Evolutionary conservation across 2,329 filamentous ascomycete genomes (phyloP).

Genomic region (Diaporthe sp.): DNA sequence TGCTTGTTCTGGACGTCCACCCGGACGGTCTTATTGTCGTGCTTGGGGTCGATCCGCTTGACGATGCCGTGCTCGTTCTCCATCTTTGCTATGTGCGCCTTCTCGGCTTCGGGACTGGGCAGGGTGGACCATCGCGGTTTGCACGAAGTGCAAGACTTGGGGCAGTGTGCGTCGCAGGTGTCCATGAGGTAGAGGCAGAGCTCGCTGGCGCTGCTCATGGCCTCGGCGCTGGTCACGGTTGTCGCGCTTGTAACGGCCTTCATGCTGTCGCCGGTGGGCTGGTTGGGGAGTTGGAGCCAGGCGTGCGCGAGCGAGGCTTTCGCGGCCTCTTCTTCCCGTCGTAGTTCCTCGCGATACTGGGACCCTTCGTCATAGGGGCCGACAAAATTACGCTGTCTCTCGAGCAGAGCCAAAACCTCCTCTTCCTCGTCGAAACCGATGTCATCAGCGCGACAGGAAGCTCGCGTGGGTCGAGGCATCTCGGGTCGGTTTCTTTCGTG

Average conservation of each 20-base stretch:
- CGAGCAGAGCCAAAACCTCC: too few species aligned
- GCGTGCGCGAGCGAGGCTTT: too few species aligned
- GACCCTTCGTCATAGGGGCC: background rate
- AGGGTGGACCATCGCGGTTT: slow-evolving; percentile 3
- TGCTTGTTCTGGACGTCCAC: background rate
- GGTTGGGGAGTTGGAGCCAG: background rate
- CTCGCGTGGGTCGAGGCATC: background rate
- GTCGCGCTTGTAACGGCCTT: background rate
- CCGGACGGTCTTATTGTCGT: background rate
- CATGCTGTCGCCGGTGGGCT: background rate
- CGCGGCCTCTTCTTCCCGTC: too few species aligned
- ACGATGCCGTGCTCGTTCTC: slow-evolving; percentile 1
- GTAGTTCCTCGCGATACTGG: too few species aligned
- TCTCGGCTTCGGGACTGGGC: background rate
- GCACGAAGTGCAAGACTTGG: background rate
- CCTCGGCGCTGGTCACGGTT: background rate
- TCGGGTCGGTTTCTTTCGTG: too few species aligned
- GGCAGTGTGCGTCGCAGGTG: background rate
- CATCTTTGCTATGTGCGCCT: background rate
- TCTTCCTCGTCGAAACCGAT: background rate
- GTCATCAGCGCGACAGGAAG: background rate
- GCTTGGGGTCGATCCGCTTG: background rate
- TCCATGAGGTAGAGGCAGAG: slow-evolving; percentile 8
- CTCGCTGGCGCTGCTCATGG: slow-evolving; percentile 1
- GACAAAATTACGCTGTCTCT: background rate